These are phyloP conservation scores for Lantana camara DNA, from an alignment of 257 asterid genomes.

Conservation along the genomic window DNA sequence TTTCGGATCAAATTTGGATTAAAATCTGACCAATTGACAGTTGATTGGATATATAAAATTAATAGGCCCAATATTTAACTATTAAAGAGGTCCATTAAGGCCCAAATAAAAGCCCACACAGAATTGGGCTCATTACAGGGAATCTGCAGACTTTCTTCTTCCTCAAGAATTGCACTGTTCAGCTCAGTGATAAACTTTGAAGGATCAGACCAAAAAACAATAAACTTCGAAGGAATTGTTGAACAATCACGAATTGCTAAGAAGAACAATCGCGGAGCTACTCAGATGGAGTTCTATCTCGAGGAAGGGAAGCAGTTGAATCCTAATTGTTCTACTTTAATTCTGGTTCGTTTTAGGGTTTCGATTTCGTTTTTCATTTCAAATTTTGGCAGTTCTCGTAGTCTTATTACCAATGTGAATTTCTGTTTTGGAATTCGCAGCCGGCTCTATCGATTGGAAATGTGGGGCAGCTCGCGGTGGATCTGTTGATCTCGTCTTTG, in stretches of 20 bases:
- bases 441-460: conserved; percentile 95
- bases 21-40: no score
- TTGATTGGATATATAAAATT: no score
- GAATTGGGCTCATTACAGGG: conserved; percentile 27
- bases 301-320: conserved; percentile 64
- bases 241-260: conserved; percentile 19
- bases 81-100: no score
- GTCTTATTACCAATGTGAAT: neutral
- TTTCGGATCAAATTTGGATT: no score
- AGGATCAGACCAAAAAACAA: neutral
- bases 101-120: no score
- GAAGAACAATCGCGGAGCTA: neutral
- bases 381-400: conserved; percentile 1
- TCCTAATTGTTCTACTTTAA: conserved; percentile 52
- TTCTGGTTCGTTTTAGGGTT: conserved; percentile 65
- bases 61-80: neutral
- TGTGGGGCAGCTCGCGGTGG: conserved; percentile 95
- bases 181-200: conserved; percentile 19
- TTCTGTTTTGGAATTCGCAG: conserved; percentile 35
- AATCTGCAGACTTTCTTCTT: conserved; percentile 32
- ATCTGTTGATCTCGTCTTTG: conserved; percentile 72
- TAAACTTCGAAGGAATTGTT: no score
- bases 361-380: neutral
- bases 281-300: conserved; percentile 61
- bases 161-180: conserved; percentile 29